A percentile compares a stretch with the other conserved stretches of the same genome.
Evolutionary conservation across 2,329 filamentous ascomycete genomes (phyloP).

Genomic region (Leptodontidium sp.): DNA sequence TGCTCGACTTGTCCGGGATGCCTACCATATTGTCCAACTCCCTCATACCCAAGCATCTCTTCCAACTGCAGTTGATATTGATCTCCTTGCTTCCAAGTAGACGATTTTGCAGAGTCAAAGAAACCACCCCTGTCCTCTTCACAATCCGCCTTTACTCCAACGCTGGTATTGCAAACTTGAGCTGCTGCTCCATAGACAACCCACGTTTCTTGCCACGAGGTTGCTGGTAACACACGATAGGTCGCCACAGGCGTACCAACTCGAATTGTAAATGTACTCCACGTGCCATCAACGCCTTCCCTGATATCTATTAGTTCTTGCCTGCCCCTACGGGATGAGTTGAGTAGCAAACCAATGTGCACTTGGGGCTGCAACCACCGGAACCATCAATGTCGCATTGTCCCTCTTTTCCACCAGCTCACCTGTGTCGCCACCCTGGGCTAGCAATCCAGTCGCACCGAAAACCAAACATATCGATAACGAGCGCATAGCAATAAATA

Average conservation of each 20-base stretch:
- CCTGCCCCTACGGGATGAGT: neutral
- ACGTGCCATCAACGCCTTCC: constrained; percentile 49
- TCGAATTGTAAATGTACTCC: constrained; percentile 52
- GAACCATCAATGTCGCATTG: constrained; percentile 35
- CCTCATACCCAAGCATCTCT: constrained; percentile 49
- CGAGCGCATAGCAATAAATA: constrained; percentile 32
- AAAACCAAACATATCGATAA: constrained; percentile 24
- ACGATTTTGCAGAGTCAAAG: constrained; percentile 48
- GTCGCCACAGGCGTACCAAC: constrained; percentile 50
- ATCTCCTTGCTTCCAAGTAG: constrained; percentile 48
- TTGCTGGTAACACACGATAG: constrained; percentile 50
- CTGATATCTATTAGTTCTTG: constrained; percentile 32
- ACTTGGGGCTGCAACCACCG: constrained; percentile 33
- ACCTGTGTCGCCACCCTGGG: neutral
- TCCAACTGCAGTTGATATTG: constrained; percentile 50
- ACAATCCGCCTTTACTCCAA: constrained; percentile 50
- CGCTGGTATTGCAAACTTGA: constrained; percentile 58
- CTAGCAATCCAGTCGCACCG: constrained; percentile 11
- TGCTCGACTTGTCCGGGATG: neutral
- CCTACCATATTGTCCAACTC: constrained; percentile 42
- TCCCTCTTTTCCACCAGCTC: constrained; percentile 28
- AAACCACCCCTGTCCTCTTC: constrained; percentile 49
- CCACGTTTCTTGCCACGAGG: constrained; percentile 54
- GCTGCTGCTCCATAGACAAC: constrained; percentile 70
- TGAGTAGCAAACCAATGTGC: constrained; percentile 31